phyloP scores from a whole-genome alignment of 768 basidiomycete genomes.

The Amanita brunnescens region DNA sequence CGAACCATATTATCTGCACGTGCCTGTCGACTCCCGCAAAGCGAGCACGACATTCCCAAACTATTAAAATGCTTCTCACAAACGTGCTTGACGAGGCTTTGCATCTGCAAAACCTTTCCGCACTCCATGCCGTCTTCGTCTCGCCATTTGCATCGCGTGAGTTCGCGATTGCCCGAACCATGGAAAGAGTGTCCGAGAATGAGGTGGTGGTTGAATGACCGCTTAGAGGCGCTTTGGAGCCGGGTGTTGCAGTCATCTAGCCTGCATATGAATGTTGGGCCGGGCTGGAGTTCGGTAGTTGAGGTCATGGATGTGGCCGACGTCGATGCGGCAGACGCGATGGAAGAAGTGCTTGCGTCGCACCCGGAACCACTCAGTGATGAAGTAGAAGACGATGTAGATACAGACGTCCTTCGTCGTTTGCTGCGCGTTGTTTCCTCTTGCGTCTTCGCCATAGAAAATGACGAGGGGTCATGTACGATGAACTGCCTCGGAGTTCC shows the following conservation, averaged over 20 bases:
- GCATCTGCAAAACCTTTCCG: not conserved
- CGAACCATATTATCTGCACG: constrained; percentile 3
- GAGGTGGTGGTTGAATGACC: not conserved
- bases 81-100: constrained; percentile 3
- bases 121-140: not conserved
- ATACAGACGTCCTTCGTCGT: not conserved
- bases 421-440: not conserved
- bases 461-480: not conserved
- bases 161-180: not conserved
- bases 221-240: not conserved
- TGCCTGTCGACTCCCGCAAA: constrained; percentile 1
- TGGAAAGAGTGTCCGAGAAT: not conserved
- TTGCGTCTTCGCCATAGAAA: not conserved
- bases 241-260: not conserved
- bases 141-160: not conserved
- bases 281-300: not conserved
- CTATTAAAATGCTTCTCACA: constrained; percentile 5
- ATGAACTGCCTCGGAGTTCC: not conserved
- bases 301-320: no score
- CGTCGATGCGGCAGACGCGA: not conserved
- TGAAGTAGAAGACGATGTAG: not conserved
- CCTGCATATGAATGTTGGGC: not conserved
- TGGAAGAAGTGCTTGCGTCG: not conserved
- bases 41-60: not conserved
- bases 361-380: not conserved